A percentile compares a stretch with the other conserved stretches of the same genome.
These are phyloP conservation scores for Entophlyctis luteolus DNA, from an alignment of 192 early-diverging fungal genomes.

Conservation along the genomic window DNA sequence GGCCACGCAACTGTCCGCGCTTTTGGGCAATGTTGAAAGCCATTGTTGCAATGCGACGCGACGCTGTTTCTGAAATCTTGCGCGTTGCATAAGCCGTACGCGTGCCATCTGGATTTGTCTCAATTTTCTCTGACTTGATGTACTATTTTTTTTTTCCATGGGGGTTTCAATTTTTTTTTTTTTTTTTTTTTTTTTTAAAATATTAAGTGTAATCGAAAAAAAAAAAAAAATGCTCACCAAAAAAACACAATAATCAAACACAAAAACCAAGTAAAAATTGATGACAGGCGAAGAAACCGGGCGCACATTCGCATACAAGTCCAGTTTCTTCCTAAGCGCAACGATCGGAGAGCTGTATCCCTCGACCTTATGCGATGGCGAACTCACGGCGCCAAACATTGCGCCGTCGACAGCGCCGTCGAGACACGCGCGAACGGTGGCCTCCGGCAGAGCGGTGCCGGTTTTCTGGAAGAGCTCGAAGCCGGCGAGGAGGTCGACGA, in stretches of 20 bases:
- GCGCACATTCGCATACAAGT: conserved; percentile 95
- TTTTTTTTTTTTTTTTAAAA: background rate
- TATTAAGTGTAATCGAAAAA: background rate
- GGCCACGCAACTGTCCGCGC: conserved; percentile 3
- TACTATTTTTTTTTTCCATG: conserved; percentile 53
- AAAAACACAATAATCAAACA: conserved; percentile 98
- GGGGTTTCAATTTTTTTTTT: too few relatives aligned
- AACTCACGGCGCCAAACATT: conserved; percentile 95
- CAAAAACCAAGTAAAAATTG: conserved; percentile 91
- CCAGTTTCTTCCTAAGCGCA: conserved; percentile 87
- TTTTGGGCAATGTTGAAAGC: conserved; percentile 89
- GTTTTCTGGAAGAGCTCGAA: conserved; percentile 95
- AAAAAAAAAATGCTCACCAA: conserved; percentile 54
- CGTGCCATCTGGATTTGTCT: conserved; percentile 57
- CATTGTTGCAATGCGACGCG: conserved; percentile 79
- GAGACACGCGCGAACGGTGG: conserved; percentile 76
- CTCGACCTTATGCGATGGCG: conserved; percentile 95
- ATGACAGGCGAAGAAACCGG: conserved; percentile 76
- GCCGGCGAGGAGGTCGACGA: conserved; percentile 86
- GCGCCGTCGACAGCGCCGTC: conserved; percentile 71
- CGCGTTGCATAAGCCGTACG: conserved; percentile 82
- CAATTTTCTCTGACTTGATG: conserved; percentile 73
- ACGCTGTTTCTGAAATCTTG: conserved; percentile 85
- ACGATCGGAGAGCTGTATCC: conserved; percentile 99
- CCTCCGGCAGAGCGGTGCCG: conserved; percentile 83